A percentile compares a stretch with the other conserved stretches of the same genome.
phyloP scores from a whole-genome alignment of 2,329 filamentous ascomycete genomes.

The Coniochaeta sp. region DNA sequence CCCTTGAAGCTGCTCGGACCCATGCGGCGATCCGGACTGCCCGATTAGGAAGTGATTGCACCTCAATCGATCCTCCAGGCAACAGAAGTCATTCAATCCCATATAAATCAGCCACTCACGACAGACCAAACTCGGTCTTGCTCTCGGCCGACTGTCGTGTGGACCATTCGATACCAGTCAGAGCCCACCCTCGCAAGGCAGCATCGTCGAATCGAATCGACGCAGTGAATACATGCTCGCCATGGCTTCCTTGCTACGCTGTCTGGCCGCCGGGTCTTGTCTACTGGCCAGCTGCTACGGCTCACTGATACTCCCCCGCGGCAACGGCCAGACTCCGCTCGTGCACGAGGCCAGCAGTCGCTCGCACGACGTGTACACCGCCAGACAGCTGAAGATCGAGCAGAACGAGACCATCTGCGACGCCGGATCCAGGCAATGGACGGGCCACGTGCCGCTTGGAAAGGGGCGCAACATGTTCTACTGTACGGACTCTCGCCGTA shows the following conservation, averaged over 20 bases:
- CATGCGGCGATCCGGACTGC: neutral
- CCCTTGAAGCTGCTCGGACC: neutral
- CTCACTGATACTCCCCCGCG: neutral
- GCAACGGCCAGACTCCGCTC: neutral
- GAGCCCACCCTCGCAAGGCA: no score
- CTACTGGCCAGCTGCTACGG: neutral
- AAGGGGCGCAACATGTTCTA: conserved; percentile 5
- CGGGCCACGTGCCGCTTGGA: neutral
- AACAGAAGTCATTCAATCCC: neutral
- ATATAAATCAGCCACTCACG: neutral
- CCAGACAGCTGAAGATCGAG: neutral
- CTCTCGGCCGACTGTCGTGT: neutral
- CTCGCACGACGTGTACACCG: neutral
- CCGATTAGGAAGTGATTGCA: neutral
- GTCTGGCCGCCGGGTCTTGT: neutral
- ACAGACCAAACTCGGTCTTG: neutral
- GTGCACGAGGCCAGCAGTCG: neutral
- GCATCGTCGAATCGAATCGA: no score
- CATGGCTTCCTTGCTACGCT: neutral
- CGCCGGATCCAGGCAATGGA: conserved; percentile 4
- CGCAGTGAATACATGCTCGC: neutral
- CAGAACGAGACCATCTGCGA: conserved; percentile 7
- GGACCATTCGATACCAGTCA: no score
- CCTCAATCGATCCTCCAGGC: neutral
- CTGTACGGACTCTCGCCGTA: neutral